phyloP scores from a whole-genome alignment of 2,329 filamentous ascomycete genomes.

The Colletotrichum incanum region DNA sequence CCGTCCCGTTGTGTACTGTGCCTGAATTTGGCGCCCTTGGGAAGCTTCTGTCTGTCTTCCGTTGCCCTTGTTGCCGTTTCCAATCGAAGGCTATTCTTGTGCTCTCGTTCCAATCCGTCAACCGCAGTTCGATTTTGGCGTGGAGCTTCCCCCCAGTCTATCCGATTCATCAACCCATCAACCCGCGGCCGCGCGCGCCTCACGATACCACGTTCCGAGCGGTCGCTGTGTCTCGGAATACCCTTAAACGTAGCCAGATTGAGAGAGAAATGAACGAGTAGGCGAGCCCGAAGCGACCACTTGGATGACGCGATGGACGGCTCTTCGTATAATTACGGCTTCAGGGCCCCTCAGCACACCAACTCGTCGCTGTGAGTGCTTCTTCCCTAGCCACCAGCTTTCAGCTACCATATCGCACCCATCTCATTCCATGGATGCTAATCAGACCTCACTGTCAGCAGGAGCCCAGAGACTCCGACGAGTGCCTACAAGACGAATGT shows the following conservation, averaged over 20 bases:
- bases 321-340: slow-evolving; percentile 40
- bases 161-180: slow-evolving; percentile 18
- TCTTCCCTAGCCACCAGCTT: neutral
- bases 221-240: slow-evolving; percentile 4
- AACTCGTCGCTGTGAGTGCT: slow-evolving; percentile 39
- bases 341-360: slow-evolving; percentile 32
- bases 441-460: slow-evolving; percentile 2
- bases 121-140: neutral
- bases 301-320: slow-evolving; percentile 30
- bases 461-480: slow-evolving; percentile 44
- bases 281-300: neutral
- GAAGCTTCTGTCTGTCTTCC: neutral
- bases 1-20: slow-evolving; percentile 7
- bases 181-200: slow-evolving; percentile 17
- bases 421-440: slow-evolving; percentile 8
- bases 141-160: slow-evolving; percentile 4
- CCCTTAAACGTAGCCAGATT: neutral
- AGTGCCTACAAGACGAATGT: slow-evolving; percentile 84
- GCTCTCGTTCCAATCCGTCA: slow-evolving; percentile 6
- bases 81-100: neutral
- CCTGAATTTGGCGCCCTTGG: slow-evolving; percentile 10
- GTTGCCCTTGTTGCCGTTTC: slow-evolving; percentile 2
- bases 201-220: slow-evolving; percentile 17
- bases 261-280: slow-evolving; percentile 33
- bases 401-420: neutral